These are phyloP conservation scores for Uronychia setigera DNA, from an alignment of 73 alveolate genomes.

Conservation along the genomic window DNA sequence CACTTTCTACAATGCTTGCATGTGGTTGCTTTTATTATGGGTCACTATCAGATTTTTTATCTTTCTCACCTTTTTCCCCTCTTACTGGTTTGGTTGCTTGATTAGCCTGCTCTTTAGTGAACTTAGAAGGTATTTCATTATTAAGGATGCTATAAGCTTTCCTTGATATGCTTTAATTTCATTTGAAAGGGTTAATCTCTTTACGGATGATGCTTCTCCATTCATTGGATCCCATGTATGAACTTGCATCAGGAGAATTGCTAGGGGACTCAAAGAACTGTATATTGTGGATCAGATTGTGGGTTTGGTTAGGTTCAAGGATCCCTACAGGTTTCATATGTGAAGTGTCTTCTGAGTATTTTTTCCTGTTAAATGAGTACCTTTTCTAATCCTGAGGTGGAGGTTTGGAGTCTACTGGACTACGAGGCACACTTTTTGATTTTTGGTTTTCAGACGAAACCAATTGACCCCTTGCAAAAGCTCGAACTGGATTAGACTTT, in stretches of 20 bases:
- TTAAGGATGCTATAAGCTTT: not conserved
- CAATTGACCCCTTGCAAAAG: not conserved
- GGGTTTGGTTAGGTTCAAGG: not conserved
- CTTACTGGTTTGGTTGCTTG: not conserved
- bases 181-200: not conserved
- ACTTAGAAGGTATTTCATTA: not conserved
- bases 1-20: not conserved
- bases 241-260: not conserved
- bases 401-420: not conserved
- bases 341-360: not conserved
- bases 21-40: not conserved
- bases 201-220: not conserved
- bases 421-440: not conserved
- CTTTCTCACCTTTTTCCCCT: not conserved
- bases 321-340: not conserved
- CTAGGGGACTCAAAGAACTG: too few species aligned
- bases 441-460: not conserved
- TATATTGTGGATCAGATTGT: too few species aligned
- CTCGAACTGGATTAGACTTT: not conserved
- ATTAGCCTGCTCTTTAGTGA: not conserved
- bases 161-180: not conserved
- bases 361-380: not conserved
- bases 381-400: not conserved
- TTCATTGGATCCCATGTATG: not conserved
- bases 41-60: not conserved